Conservation (phyloP, 2,329 filamentous ascomycete genomes). For the Phialocephala subalpina region DNA sequence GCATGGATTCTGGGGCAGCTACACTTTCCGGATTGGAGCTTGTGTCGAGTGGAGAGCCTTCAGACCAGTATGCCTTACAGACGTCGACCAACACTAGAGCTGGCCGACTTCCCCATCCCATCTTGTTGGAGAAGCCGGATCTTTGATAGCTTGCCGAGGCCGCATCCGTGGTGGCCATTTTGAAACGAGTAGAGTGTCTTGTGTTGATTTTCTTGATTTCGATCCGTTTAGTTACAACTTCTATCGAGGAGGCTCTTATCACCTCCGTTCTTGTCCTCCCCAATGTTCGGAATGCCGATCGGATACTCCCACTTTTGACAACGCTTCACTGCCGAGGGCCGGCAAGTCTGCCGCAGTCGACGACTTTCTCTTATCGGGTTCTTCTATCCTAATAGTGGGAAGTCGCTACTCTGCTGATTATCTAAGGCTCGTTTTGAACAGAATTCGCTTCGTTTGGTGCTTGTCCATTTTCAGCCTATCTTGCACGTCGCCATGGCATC, state of each 20-base stretch:
- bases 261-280: neutral
- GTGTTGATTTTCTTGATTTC: neutral
- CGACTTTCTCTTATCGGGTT: neutral
- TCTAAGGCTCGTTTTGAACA: neutral
- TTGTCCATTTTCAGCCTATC: neutral
- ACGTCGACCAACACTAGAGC: slow-evolving; percentile 56
- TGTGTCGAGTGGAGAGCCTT: slow-evolving; percentile 51
- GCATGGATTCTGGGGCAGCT: slow-evolving; percentile 48
- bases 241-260: slow-evolving; percentile 1
- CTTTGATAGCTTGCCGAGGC: slow-evolving; percentile 6
- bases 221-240: neutral
- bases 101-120: slow-evolving; percentile 53
- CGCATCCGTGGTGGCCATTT: neutral
- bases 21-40: slow-evolving; percentile 47
- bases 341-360: neutral
- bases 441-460: neutral
- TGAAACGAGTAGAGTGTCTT: neutral
- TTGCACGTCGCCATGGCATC: neutral
- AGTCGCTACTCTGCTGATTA: neutral
- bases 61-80: slow-evolving; percentile 54
- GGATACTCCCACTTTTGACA: slow-evolving; percentile 4
- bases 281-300: neutral
- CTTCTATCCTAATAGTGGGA: neutral
- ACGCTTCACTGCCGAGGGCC: neutral
- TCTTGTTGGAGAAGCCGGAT: slow-evolving; percentile 32